phyloP scores from a whole-genome alignment of 805 yeast species.

The Saccharomycopsis synnaedendra region DNA sequence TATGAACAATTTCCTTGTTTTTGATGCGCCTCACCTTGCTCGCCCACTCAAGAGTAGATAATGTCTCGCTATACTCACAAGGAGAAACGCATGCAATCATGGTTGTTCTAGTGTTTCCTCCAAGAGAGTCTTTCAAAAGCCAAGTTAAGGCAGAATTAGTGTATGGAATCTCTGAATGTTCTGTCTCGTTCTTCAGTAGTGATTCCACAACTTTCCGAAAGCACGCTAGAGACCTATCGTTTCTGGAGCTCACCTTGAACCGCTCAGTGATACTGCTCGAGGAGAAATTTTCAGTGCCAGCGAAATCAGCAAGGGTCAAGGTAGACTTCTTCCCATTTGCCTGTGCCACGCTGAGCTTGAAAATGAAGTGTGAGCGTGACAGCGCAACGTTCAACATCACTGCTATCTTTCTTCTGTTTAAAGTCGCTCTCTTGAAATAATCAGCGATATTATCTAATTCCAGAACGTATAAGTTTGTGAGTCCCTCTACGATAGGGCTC shows the following conservation, averaged over 20 bases:
- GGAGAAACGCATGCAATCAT: slow-evolving; percentile 86
- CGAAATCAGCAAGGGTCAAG: slow-evolving; percentile 65
- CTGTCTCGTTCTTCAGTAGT: slow-evolving; percentile 28
- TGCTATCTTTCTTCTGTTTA: slow-evolving; percentile 53
- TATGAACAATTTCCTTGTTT: slow-evolving; percentile 46
- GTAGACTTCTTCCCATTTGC: slow-evolving; percentile 47
- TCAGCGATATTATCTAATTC: slow-evolving; percentile 36
- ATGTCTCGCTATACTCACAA: slow-evolving; percentile 63
- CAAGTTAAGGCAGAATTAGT: slow-evolving; percentile 71
- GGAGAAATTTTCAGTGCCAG: slow-evolving; percentile 67
- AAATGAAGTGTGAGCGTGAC: slow-evolving; percentile 74
- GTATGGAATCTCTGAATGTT: slow-evolving; percentile 41
- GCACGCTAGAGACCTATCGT: slow-evolving; percentile 68
- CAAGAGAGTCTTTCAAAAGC: slow-evolving; percentile 61
- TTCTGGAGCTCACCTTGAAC: slow-evolving; percentile 63
- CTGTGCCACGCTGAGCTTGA: slow-evolving; percentile 52
- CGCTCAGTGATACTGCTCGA: slow-evolving; percentile 52
- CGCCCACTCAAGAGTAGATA: slow-evolving; percentile 70
- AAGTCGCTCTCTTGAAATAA: slow-evolving; percentile 40
- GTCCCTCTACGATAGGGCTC: slow-evolving; percentile 65
- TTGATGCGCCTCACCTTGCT: slow-evolving; percentile 61
- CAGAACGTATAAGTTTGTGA: slow-evolving; percentile 41
- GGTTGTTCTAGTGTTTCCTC: slow-evolving; percentile 81
- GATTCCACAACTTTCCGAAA: slow-evolving; percentile 57
- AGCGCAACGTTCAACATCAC: slow-evolving; percentile 65